A percentile compares a stretch with the other conserved stretches of the same genome.
These are phyloP conservation scores for Sistotremastrum niveocremeum DNA, from an alignment of 768 basidiomycete species.

Conservation along the genomic window DNA sequence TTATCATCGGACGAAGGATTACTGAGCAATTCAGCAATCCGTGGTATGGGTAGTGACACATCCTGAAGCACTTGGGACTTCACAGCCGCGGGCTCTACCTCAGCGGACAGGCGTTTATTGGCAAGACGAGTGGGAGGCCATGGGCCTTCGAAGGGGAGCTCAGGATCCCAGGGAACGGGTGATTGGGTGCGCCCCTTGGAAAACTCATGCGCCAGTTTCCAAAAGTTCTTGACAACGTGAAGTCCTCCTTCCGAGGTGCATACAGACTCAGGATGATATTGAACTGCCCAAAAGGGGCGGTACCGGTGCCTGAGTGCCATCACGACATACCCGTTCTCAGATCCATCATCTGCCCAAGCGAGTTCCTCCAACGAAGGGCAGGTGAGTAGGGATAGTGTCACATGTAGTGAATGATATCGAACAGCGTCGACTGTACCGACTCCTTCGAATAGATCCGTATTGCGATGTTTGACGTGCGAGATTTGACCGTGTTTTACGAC, in stretches of 20 bases:
- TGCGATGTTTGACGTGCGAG: slow-evolving; percentile 45
- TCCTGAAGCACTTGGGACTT: slow-evolving; percentile 26
- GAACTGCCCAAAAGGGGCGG: slow-evolving; percentile 76
- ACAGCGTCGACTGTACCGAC: slow-evolving; percentile 36
- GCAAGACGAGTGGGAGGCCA: slow-evolving; percentile 6
- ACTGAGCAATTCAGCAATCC: slow-evolving; percentile 50
- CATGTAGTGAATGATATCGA: slow-evolving; percentile 74
- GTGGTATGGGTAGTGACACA: slow-evolving; percentile 21
- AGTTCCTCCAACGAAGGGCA: slow-evolving; percentile 36
- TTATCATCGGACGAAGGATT: slow-evolving; percentile 42
- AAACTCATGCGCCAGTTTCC: slow-evolving; percentile 54
- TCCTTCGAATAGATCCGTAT: slow-evolving; percentile 46
- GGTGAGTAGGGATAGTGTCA: slow-evolving; percentile 16
- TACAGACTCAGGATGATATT: slow-evolving; percentile 82
- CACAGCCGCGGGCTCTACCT: too few relatives aligned
- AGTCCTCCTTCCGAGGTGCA: slow-evolving; percentile 55
- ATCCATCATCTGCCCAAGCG: slow-evolving; percentile 60
- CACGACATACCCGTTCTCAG: slow-evolving; percentile 50
- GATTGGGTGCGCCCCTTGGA: slow-evolving; percentile 23
- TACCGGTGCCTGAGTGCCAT: slow-evolving; percentile 58
- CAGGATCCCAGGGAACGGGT: slow-evolving; percentile 28
- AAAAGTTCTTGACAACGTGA: slow-evolving; percentile 63
- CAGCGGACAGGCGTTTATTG: slow-evolving; percentile 2
- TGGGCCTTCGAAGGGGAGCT: not conserved
- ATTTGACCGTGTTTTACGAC: slow-evolving; percentile 74